Conservation (phyloP, 1,284 basidiomycete genomes). For the Rhodofomes roseus region DNA sequence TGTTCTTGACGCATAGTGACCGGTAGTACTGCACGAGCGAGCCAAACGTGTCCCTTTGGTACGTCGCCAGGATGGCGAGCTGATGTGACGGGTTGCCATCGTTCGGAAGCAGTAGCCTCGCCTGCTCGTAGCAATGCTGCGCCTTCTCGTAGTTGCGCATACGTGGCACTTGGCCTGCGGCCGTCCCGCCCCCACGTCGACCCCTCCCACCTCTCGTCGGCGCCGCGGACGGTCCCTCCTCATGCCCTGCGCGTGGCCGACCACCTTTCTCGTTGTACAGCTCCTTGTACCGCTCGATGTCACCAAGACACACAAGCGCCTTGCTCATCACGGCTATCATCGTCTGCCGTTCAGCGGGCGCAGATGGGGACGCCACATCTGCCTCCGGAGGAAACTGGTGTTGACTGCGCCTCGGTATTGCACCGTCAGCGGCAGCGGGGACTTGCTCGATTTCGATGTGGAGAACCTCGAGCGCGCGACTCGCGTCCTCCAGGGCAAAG, state of each 20-base stretch:
- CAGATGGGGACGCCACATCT: conserved; percentile 28
- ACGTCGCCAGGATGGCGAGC: conserved; percentile 88
- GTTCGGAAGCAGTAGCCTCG: conserved; percentile 75
- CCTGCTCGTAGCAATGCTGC: conserved; percentile 80
- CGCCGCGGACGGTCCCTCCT: conserved; percentile 42
- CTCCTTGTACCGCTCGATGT: conserved; percentile 91
- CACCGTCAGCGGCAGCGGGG: conserved; percentile 9
- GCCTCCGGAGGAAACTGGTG: conserved; percentile 56
- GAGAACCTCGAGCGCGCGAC: conserved; percentile 50
- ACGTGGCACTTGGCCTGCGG: conserved; percentile 29
- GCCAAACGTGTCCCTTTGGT: conserved; percentile 78
- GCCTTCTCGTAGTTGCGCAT: conserved; percentile 71
- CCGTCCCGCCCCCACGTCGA: conserved; percentile 40
- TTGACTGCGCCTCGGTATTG: conserved; percentile 38
- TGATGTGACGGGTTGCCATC: conserved; percentile 92
- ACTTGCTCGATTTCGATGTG: conserved; percentile 43
- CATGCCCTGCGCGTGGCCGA: conserved; percentile 59
- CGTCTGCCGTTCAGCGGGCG: conserved; percentile 53
- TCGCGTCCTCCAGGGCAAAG: conserved; percentile 62
- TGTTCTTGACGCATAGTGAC: conserved; percentile 81
- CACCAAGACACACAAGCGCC: conserved; percentile 88
- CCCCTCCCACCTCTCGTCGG: conserved; percentile 40
- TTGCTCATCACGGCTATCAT: conserved; percentile 79
- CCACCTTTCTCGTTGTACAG: conserved; percentile 77
- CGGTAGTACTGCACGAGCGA: conserved; percentile 89